Evolutionary conservation across 331 rosid species (phyloP).

Genomic region (Malus hybrid): DNA sequence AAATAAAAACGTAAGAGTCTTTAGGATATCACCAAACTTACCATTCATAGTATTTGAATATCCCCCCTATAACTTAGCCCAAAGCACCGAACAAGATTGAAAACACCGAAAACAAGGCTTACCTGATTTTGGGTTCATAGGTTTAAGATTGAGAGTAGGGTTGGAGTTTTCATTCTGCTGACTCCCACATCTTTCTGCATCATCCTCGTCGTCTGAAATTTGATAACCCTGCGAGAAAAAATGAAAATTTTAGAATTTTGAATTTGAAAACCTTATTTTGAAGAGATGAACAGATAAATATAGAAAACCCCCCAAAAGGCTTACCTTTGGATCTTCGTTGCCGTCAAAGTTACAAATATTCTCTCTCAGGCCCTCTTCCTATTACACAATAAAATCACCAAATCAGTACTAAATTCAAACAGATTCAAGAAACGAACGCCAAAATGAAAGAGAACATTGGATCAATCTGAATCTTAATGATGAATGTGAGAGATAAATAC

Average conservation of each 20-base stretch:
- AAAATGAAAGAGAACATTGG: background rate
- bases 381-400: background rate
- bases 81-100: background rate
- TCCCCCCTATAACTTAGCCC: background rate
- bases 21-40: background rate
- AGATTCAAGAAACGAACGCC: background rate
- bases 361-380: constrained; percentile 65
- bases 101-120: background rate
- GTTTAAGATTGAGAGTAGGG: constrained; percentile 15
- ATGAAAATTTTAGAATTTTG: background rate
- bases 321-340: constrained; percentile 39
- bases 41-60: background rate
- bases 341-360: constrained; percentile 24
- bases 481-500: constrained; percentile 13
- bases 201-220: constrained; percentile 73
- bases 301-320: background rate
- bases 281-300: background rate
- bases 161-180: constrained; percentile 55
- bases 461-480: background rate
- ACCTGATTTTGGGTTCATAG: constrained; percentile 40
- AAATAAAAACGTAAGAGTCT: background rate
- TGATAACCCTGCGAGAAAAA: background rate
- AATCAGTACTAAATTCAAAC: background rate
- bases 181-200: constrained; percentile 61
- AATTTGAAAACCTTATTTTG: background rate